A percentile compares a stretch with the other conserved stretches of the same genome.
Conservation (phyloP, 2,329 filamentous ascomycete species). For the Ciborinia camelliae region DNA sequence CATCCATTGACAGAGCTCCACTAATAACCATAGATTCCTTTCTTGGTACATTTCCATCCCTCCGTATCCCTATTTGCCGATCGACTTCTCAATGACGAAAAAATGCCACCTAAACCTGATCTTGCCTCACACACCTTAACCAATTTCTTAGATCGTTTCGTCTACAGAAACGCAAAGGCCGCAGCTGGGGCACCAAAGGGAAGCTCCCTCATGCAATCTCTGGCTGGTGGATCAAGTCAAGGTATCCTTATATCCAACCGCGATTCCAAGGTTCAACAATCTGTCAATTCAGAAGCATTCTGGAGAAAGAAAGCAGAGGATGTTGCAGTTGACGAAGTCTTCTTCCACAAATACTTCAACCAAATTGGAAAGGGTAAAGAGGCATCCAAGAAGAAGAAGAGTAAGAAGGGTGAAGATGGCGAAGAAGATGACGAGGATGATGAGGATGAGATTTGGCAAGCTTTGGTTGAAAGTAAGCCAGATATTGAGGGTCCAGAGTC, state of each 20-base stretch:
- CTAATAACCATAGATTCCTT: constrained; percentile 49
- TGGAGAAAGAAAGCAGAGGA: constrained; percentile 88
- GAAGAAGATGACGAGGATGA: constrained; percentile 50
- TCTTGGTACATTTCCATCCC: constrained; percentile 82
- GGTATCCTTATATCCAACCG: constrained; percentile 56
- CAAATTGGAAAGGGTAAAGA: constrained; percentile 62
- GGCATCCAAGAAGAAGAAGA: constrained; percentile 53
- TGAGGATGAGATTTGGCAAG: constrained; percentile 88
- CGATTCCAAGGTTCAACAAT: constrained; percentile 49
- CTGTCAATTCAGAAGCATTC: constrained; percentile 84
- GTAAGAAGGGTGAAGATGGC: constrained; percentile 46
- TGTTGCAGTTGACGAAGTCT: constrained; percentile 86
- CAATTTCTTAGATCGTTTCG: constrained; percentile 95
- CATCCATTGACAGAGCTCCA: neutral
- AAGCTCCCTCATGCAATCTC: constrained; percentile 93
- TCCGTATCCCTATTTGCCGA: constrained; percentile 82
- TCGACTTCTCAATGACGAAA: constrained; percentile 64
- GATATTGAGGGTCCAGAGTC: constrained; percentile 65
- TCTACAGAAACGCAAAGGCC: constrained; percentile 90
- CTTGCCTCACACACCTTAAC: constrained; percentile 86
- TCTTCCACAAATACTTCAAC: constrained; percentile 97
- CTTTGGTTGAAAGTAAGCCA: constrained; percentile 75
- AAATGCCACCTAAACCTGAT: constrained; percentile 83
- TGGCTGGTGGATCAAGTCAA: constrained; percentile 59
- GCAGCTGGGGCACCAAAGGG: constrained; percentile 63